Evolutionary conservation across 192 early-diverging fungal genomes (phyloP), one percentile per base, ranked within the genome.

Genomic region (Coemansia erecta): DNA sequence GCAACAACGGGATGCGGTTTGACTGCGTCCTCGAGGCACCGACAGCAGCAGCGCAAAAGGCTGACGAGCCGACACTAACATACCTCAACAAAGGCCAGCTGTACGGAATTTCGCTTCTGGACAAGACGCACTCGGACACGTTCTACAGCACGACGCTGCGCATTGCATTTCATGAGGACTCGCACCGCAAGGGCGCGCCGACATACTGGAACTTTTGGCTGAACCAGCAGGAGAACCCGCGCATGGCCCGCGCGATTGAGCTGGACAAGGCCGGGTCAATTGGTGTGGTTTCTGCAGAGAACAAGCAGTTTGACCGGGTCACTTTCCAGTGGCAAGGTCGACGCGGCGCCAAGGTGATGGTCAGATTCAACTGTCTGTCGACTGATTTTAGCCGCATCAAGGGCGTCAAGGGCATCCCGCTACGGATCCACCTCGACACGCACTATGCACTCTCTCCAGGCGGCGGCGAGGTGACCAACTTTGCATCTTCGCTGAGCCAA

Each of bases 341-440:
- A 23, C 72, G 73, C 21, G 83, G 84, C 5, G 85, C 86, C 48
- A 86, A 85, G 39, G 63, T 91, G 17, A 77, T 83, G 66, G 57
- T 91, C 33, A 80, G 83, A 41, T 91, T 89, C 61, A 88, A 87
- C 63, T 89, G 87, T 64, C 68, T 91, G 18, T 91, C 89, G 2
- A 91, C 89, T 0, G 89, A 91, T 55, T 91, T 91, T 67, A 88
- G 86, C 43, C 66, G 86, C n/a, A 86, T 91, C 63, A 91, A 91
- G 72, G 89, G 87, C 35, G 87, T 89, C 44, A 91, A 89, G 63
- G 89, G 89, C 6, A 86, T 89, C 26, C 86, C 86, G 21, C 71
- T 91, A 22, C 81, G 89, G 10, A 63, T 79, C 39, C 76, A 79
- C 56, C 52, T 79, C 0, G 76, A 79, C 59, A 72, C 74, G 7